Conservation (phyloP, 1,139 yeast species). For the Taiozyma sp. region DNA sequence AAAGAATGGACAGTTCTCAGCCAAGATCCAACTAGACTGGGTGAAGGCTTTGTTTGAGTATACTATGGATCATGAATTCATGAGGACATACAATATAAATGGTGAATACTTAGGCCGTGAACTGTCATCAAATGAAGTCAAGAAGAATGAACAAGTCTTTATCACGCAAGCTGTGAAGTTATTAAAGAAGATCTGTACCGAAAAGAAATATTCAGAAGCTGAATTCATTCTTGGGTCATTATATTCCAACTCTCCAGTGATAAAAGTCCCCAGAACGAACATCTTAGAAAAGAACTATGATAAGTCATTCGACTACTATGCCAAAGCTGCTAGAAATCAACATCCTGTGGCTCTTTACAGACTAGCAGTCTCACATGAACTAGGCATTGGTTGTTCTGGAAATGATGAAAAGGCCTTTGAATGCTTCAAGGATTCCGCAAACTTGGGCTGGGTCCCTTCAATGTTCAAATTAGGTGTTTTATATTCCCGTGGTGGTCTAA, state of each 20-base stretch:
- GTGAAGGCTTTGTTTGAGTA: slow-evolving; percentile 43
- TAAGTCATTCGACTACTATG: slow-evolving; percentile 54
- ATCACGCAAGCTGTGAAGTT: slow-evolving; percentile 52
- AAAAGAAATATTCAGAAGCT: slow-evolving; percentile 43
- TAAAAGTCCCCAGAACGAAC: slow-evolving; percentile 27
- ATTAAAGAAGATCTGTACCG: slow-evolving; percentile 42
- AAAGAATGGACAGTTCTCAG: slow-evolving; percentile 28
- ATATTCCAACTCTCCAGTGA: slow-evolving; percentile 47
- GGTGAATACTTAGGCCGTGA: slow-evolving; percentile 34
- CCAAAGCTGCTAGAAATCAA: slow-evolving; percentile 48
- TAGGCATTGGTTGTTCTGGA: slow-evolving; percentile 51
- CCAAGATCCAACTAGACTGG: slow-evolving; percentile 44
- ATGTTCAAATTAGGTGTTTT: slow-evolving; percentile 70
- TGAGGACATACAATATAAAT: slow-evolving; percentile 38
- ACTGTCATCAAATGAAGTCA: slow-evolving; percentile 37
- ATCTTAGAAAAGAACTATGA: slow-evolving; percentile 50
- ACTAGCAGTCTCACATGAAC: slow-evolving; percentile 61
- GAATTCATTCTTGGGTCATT: slow-evolving; percentile 53
- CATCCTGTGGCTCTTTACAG: slow-evolving; percentile 59
- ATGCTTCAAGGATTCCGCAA: slow-evolving; percentile 54
- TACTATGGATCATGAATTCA: slow-evolving; percentile 33
- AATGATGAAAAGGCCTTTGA: slow-evolving; percentile 41
- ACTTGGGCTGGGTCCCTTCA: slow-evolving; percentile 45
- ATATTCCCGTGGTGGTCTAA: slow-evolving; percentile 44
- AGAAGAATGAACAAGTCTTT: slow-evolving; percentile 48